Evolutionary conservation across 371 early-diverging fungal genomes (phyloP), one percentile per base, ranked within the genome.

Genomic region (Mucor saturninus): DNA sequence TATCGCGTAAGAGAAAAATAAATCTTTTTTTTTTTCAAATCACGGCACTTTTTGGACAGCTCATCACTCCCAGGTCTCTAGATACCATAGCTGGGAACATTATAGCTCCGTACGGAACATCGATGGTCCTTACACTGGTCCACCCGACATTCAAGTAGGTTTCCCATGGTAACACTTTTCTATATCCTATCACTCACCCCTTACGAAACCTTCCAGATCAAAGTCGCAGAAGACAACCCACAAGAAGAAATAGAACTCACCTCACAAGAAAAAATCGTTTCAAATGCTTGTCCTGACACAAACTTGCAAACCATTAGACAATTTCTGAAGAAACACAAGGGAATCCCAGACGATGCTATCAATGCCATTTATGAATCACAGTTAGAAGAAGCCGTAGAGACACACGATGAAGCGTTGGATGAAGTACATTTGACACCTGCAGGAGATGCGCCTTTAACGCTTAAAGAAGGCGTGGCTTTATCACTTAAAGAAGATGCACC

Each of bases 51-150:
- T 14, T 2, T 30, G 28, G 46, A 21, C 21, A 21, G 21, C 21
- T 21, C 21, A 21, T 21, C 21, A 21, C 21, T 21, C 21, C 21
- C 21, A 21, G 21, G 21, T 21, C 21, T 21, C 21, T 62, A 86
- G 88, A 0, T 89, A 92, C 69, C 93, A 93, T 65, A 86, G 86
- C 43, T 93, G 92, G 88, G 94, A 94, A 62, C 95, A 94, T 69
- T 95, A 95, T 60, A 86, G 87, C 15, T 93, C 93, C 0, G 83
- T 93, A 11, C 74, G 92, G 15, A 89, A 88, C 43, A 68, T 83
- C 15, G 80, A 79, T 50, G 90, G 91, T 0, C 91, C 91, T 3
- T 73, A 76, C 38, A 73, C 72, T 5, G 92, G 90, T 4, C 77
- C 78, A 15, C 91, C 91, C 3, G 75, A 85, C 15, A 86, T 89